These are phyloP conservation scores for Elsinoe fawcettii DNA, from an alignment of 2,329 filamentous ascomycete species.

Conservation along the genomic window DNA sequence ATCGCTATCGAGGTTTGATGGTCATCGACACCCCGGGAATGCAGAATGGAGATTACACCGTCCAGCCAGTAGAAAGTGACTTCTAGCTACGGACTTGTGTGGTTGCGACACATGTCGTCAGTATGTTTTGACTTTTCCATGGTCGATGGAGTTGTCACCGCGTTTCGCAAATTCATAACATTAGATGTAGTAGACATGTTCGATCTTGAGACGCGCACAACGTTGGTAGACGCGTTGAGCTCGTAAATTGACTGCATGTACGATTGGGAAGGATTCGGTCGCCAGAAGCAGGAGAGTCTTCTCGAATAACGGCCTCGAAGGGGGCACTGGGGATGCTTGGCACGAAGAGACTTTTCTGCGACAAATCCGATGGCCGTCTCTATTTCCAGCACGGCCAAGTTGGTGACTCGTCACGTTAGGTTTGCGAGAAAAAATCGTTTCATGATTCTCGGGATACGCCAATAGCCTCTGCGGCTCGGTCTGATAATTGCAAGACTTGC, in stretches of 20 bases:
- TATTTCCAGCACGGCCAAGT: background rate
- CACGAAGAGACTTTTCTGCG: background rate
- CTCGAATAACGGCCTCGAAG: background rate
- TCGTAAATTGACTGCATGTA: constrained; percentile 3
- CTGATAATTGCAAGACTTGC: background rate
- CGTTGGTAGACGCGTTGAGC: background rate
- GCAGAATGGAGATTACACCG: background rate
- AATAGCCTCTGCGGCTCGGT: background rate
- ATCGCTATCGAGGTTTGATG: background rate
- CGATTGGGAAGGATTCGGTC: background rate
- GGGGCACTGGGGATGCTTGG: background rate
- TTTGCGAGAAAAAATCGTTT: background rate
- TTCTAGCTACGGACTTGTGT: background rate
- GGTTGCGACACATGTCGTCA: constrained; percentile 1
- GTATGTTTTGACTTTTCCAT: background rate
- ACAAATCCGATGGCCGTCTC: background rate
- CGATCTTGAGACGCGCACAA: constrained; percentile 7
- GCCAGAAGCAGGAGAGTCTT: background rate
- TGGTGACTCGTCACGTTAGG: background rate
- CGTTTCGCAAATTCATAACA: background rate
- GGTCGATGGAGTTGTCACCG: background rate
- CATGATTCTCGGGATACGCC: background rate
- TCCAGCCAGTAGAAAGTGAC: background rate
- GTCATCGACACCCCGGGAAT: background rate
- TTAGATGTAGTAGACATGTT: background rate